Evolutionary conservation across 192 early-diverging fungal species (phyloP).

Genomic region (Podila minutissima): DNA sequence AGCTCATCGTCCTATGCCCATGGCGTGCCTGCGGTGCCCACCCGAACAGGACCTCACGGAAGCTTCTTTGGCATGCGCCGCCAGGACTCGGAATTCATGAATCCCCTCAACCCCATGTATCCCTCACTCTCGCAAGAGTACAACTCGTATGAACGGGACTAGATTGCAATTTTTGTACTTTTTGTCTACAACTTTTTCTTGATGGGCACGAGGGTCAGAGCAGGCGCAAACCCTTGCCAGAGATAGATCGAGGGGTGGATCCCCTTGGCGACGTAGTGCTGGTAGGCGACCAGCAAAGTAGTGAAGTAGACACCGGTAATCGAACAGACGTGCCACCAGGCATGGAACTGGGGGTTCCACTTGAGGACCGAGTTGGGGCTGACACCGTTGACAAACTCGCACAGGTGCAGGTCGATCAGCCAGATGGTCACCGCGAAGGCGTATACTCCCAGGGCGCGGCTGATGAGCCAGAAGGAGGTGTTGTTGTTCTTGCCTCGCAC

Average conservation of each 20-base stretch:
- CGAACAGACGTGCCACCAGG: constrained; percentile 72
- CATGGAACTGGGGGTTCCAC: constrained; percentile 71
- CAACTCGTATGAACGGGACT: constrained; percentile 10
- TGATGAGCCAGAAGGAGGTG: constrained; percentile 31
- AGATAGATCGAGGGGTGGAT: constrained; percentile 27
- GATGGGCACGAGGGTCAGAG: constrained; percentile 21
- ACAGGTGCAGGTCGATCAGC: constrained; percentile 48
- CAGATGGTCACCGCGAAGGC: constrained; percentile 41
- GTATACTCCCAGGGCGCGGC: constrained; percentile 25
- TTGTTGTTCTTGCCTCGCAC: constrained; percentile 7
- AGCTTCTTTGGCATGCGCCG: constrained; percentile 48
- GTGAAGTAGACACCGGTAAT: constrained; percentile 62
- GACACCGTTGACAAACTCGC: constrained; percentile 49
- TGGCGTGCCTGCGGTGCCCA: constrained; percentile 24
- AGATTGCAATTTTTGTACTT: background rate
- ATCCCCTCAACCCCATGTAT: constrained; percentile 38
- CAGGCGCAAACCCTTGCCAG: constrained; percentile 32
- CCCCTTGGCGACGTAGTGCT: constrained; percentile 37
- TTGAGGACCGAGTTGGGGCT: constrained; percentile 30
- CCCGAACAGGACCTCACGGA: constrained; percentile 37
- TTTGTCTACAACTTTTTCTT: background rate
- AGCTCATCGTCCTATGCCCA: background rate
- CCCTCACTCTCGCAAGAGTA: constrained; percentile 42
- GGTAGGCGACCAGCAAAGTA: constrained; percentile 59
- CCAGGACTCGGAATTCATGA: constrained; percentile 43